Percentiles rank a stretch among this genome's conserved stretches.
Evolutionary conservation across 768 basidiomycete genomes (phyloP).

Genomic region (Leccinum incarnatum): DNA sequence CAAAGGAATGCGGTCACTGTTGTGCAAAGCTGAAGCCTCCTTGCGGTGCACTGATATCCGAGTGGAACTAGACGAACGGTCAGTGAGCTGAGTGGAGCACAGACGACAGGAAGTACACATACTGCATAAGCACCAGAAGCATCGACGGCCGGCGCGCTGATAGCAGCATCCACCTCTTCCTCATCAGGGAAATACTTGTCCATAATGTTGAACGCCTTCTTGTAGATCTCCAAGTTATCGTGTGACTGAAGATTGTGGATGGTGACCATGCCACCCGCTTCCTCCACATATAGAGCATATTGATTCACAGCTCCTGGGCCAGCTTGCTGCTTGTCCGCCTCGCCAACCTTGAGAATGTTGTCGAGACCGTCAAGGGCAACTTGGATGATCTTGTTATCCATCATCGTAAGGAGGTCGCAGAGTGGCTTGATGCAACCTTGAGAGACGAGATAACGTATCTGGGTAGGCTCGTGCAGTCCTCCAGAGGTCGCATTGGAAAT

Average conservation of each 20-base stretch:
- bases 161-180: conserved; percentile 85
- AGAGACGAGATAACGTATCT: conserved; percentile 95
- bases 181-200: conserved; percentile 99
- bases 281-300: conserved; percentile 93
- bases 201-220: conserved; percentile 99
- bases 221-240: conserved; percentile 99
- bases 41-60: conserved; percentile 83
- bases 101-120: conserved; percentile 28
- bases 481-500: conserved; percentile 99
- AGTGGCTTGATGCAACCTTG: conserved; percentile 99
- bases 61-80: conserved; percentile 59
- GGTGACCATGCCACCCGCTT: conserved; percentile 97
- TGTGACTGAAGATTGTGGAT: conserved; percentile 99
- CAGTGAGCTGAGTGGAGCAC: conserved; percentile 3
- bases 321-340: conserved; percentile 82
- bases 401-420: conserved; percentile 93
- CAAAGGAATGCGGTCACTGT: conserved; percentile 34
- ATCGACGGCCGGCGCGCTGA: conserved; percentile 74
- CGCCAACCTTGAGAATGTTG: conserved; percentile 97
- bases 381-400: conserved; percentile 99
- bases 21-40: conserved; percentile 96
- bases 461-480: conserved; percentile 91
- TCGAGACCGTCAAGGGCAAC: conserved; percentile 97
- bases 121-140: conserved; percentile 73
- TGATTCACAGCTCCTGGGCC: conserved; percentile 86